Percentiles rank a stretch among this genome's conserved stretches.
These are phyloP conservation scores for Gracilaria gracilis DNA, from an alignment of 23 red algal genomes.

Conservation along the genomic window DNA sequence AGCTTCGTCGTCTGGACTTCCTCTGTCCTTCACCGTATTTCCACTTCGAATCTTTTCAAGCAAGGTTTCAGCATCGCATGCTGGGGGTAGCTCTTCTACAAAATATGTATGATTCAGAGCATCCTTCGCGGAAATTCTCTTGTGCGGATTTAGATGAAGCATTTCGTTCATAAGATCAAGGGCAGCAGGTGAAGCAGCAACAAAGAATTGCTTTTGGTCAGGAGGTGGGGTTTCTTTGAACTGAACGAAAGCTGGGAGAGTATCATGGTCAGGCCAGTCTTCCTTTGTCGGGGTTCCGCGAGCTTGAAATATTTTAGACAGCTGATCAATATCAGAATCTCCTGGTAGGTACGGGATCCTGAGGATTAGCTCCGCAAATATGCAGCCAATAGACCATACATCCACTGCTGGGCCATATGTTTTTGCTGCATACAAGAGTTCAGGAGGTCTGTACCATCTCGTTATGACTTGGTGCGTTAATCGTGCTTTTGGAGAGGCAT, in stretches of 20 bases:
- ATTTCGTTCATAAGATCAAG: constrained; percentile 85
- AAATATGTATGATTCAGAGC: constrained; percentile 88
- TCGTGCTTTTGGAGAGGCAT: constrained; percentile 80
- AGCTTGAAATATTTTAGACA: constrained; percentile 90
- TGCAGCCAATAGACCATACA: constrained; percentile 98
- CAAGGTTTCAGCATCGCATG: constrained; percentile 51
- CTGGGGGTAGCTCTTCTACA: constrained; percentile 42
- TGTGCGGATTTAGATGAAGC: constrained; percentile 77
- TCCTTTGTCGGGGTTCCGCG: constrained; percentile 86
- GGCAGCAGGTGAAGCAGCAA: constrained; percentile 66
- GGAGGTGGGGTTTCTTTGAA: constrained; percentile 79
- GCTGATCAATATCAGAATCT: constrained; percentile 96
- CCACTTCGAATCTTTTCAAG: constrained; percentile 68
- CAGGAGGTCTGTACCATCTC: constrained; percentile 97
- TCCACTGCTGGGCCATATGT: constrained; percentile 90
- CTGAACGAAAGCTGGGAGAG: constrained; percentile 88
- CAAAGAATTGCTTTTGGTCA: constrained; percentile 75
- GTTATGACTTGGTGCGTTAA: constrained; percentile 96
- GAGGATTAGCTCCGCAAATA: constrained; percentile 98
- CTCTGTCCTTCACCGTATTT: constrained; percentile 65
- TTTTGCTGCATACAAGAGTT: constrained; percentile 89
- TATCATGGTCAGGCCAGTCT: constrained; percentile 79
- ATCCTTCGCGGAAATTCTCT: constrained; percentile 75
- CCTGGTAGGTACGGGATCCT: constrained; percentile 94
- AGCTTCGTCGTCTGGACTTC: constrained; percentile 5